Conservation (phyloP, 2,329 filamentous ascomycete species). For the Penicillium sp. region DNA sequence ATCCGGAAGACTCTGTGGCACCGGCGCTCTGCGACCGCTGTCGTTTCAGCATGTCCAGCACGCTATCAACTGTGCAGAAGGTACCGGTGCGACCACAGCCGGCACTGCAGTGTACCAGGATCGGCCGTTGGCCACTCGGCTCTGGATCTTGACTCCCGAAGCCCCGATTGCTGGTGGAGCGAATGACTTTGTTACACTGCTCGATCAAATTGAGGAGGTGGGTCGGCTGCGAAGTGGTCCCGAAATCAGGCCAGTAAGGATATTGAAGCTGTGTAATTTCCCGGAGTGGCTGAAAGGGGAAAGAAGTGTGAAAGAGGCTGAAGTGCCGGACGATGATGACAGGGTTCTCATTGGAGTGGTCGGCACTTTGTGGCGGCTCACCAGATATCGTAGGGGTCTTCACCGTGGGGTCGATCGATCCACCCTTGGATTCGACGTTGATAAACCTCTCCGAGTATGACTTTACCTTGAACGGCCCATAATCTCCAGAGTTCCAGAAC, state of each 20-base stretch:
- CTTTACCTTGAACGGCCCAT: conserved; percentile 71
- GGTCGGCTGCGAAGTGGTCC: conserved; percentile 79
- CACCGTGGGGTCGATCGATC: conserved; percentile 31
- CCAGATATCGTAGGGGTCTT: not conserved
- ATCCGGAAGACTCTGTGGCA: conserved; percentile 42
- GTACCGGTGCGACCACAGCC: conserved; percentile 94
- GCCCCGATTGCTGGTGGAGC: conserved; percentile 30
- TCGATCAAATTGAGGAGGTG: conserved; percentile 88
- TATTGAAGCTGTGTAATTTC: conserved; percentile 96
- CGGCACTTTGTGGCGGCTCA: conserved; percentile 20
- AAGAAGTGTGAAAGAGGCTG: conserved; percentile 67
- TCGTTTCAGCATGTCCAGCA: conserved; percentile 94
- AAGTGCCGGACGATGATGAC: conserved; percentile 84
- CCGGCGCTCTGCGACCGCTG: conserved; percentile 50
- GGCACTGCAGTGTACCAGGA: conserved; percentile 92
- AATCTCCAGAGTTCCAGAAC: conserved; percentile 80
- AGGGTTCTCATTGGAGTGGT: conserved; percentile 45
- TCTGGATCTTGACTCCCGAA: conserved; percentile 53
- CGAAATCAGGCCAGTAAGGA: conserved; percentile 95
- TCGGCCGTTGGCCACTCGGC: conserved; percentile 55
- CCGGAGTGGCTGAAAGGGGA: conserved; percentile 79
- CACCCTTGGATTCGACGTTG: conserved; percentile 61
- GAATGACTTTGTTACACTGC: conserved; percentile 67
- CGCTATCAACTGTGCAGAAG: conserved; percentile 93
- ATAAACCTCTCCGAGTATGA: conserved; percentile 76